Conservation (phyloP, 2,329 filamentous ascomycete species). For the Fonsecaea nubica region DNA sequence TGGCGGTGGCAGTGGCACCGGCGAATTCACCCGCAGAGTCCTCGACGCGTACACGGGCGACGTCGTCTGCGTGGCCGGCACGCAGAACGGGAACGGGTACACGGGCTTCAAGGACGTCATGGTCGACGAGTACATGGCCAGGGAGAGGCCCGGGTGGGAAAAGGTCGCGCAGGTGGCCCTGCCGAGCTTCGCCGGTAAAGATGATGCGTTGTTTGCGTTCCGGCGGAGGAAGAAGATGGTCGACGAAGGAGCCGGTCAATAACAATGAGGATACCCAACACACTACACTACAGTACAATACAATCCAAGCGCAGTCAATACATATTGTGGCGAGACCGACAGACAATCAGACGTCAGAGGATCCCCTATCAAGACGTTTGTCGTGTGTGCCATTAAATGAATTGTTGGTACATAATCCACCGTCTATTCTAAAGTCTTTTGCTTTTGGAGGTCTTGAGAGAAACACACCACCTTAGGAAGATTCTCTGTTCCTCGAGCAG, state of each 20-base stretch:
- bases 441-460: conserved; percentile 17
- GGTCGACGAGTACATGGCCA: conserved; percentile 70
- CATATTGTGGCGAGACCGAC: neutral
- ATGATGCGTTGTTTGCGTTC: conserved; percentile 76
- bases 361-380: neutral
- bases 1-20: conserved; percentile 59
- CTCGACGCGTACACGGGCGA: conserved; percentile 68
- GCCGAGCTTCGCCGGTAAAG: conserved; percentile 77
- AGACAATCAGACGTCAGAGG: neutral
- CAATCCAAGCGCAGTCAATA: too few species aligned
- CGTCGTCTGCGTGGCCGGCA: conserved; percentile 73
- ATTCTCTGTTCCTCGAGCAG: conserved; percentile 3
- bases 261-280: neutral
- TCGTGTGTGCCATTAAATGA: conserved; percentile 25
- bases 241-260: too few species aligned
- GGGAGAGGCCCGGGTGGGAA: conserved; percentile 60
- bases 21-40: conserved; percentile 69
- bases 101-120: conserved; percentile 70
- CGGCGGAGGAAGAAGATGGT: conserved; percentile 16
- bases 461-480: neutral
- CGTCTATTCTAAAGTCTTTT: conserved; percentile 16
- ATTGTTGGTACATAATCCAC: conserved; percentile 32
- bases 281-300: too few species aligned
- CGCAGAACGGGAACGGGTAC: conserved; percentile 76
- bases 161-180: conserved; percentile 69